Evolutionary conservation across 2,329 filamentous ascomycete genomes (phyloP).

Genomic region (Stagonosporopsis chrysanthemi): DNA sequence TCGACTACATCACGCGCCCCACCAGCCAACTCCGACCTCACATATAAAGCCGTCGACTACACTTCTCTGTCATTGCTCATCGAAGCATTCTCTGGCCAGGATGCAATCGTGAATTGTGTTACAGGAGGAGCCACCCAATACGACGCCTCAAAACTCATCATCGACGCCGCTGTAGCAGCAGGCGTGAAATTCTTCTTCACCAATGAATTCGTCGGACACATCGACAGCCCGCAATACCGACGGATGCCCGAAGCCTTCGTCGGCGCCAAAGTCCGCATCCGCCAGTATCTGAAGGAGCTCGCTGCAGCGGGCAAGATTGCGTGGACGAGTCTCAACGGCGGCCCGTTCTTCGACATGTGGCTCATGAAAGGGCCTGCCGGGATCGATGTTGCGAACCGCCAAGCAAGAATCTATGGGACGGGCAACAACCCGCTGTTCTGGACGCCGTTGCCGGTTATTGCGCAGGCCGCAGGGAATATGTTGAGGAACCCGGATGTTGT

Average conservation of each 20-base stretch:
- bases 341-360: conserved; percentile 51
- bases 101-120: conserved; percentile 61
- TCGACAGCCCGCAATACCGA: conserved; percentile 34
- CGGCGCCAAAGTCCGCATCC: conserved; percentile 39
- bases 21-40: conserved; percentile 27
- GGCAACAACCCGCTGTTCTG: conserved; percentile 40
- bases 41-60: conserved; percentile 35
- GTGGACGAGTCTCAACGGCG: conserved; percentile 46
- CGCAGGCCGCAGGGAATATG: conserved; percentile 39
- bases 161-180: conserved; percentile 45
- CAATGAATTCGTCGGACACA: conserved; percentile 44
- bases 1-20: conserved; percentile 28
- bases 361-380: conserved; percentile 49
- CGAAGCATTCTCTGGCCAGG: conserved; percentile 60
- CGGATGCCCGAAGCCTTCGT: conserved; percentile 36
- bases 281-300: conserved; percentile 37
- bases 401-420: conserved; percentile 46
- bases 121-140: conserved; percentile 55
- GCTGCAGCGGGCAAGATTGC: conserved; percentile 30
- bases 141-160: conserved; percentile 54
- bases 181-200: conserved; percentile 46
- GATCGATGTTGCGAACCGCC: conserved; percentile 38
- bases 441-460: conserved; percentile 43
- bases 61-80: conserved; percentile 33
- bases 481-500: conserved; percentile 34